Evolutionary conservation across 2,329 filamentous ascomycete species (phyloP), one percentile per base, ranked within the genome.

Genomic region (Monascus ruber): DNA sequence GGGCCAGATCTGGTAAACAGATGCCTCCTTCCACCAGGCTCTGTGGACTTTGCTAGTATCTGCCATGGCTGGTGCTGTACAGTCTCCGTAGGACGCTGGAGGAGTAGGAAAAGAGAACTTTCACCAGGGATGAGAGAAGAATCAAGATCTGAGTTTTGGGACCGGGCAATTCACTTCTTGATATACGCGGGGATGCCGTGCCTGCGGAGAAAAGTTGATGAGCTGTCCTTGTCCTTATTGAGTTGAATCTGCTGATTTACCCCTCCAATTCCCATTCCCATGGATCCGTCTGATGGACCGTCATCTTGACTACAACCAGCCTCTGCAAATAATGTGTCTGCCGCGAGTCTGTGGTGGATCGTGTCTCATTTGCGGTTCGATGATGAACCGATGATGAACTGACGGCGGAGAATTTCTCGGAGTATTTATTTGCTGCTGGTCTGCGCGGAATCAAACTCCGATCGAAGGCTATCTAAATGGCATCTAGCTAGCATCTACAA

Each of bases 1-100:
- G 1, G 74, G 74, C 57, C 76, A 78, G 47, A 78, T 72, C 48
- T 78, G 74, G 50, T 77, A 77, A 39, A 77, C 65, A 3, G 72
- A 64, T 36, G 63, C 66, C 48, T 76, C 69, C 54, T 76, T 76
- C 73, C 73, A 77, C 73, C 73, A 77, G n/a, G 54, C 53, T 5
- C 55, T 53, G 43, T 58, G 52, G 28, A 50, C 17, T 47, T 3
- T 46, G 35, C 5, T 49, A 48, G 28, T 35, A 27, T 26, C 24
- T 32, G 8, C 33, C 17, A 29, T 40, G 35, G 8, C 27, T 33
- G 33, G 31, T 40, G 26, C 42, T 28, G 24, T 41, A 29, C 10
- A 42, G 32, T 50, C 53, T 54, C n/a, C 32, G 38, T 8, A 35
- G 39, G 26, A 25, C 24, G 7, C 24, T 17, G 31, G 26, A 27